These are phyloP conservation scores for Ceriops tagal DNA, from an alignment of 345 rosid genomes.

Conservation along the genomic window DNA sequence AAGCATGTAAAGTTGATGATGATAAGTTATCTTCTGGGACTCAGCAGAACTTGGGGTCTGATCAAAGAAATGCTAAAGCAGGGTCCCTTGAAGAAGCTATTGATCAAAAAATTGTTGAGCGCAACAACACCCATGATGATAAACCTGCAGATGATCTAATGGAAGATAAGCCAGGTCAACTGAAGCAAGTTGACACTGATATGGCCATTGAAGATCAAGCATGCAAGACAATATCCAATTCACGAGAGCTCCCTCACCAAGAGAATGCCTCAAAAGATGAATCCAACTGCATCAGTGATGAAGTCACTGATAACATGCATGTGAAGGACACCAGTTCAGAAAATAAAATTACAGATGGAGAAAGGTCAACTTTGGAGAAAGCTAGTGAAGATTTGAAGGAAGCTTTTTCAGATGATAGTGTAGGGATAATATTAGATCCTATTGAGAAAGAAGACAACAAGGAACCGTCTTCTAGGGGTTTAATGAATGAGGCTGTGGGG, in stretches of 20 bases:
- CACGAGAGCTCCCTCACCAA: conserved; percentile 17
- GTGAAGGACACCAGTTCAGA: conserved; percentile 8
- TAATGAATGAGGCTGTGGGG: background rate
- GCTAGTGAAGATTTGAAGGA: conserved; percentile 17
- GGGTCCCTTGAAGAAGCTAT: conserved; percentile 17
- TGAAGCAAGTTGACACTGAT: conserved; percentile 17
- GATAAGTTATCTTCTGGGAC: conserved; percentile 19
- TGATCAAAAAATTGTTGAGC: conserved; percentile 16
- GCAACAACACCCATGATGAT: conserved; percentile 15
- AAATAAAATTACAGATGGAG: conserved; percentile 22
- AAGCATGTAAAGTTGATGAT: conserved; percentile 23
- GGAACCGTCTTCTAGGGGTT: conserved; percentile 15
- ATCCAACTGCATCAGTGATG: conserved; percentile 17
- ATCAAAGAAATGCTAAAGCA: conserved; percentile 25
- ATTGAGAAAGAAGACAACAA: conserved; percentile 15
- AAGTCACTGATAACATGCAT: conserved; percentile 12
- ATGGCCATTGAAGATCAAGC: conserved; percentile 20
- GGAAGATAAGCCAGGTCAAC: conserved; percentile 34
- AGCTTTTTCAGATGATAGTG: conserved; percentile 13
- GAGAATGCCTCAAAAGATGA: conserved; percentile 25
- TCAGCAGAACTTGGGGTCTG: conserved; percentile 10
- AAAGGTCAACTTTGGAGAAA: conserved; percentile 21
- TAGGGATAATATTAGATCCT: conserved; percentile 18
- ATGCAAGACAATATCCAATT: conserved; percentile 10
- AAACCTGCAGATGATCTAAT: conserved; percentile 19